Evolutionary conservation across 768 basidiomycete genomes (phyloP), one percentile per base, ranked within the genome.

Genomic region (Naganishia vishniacii): DNA sequence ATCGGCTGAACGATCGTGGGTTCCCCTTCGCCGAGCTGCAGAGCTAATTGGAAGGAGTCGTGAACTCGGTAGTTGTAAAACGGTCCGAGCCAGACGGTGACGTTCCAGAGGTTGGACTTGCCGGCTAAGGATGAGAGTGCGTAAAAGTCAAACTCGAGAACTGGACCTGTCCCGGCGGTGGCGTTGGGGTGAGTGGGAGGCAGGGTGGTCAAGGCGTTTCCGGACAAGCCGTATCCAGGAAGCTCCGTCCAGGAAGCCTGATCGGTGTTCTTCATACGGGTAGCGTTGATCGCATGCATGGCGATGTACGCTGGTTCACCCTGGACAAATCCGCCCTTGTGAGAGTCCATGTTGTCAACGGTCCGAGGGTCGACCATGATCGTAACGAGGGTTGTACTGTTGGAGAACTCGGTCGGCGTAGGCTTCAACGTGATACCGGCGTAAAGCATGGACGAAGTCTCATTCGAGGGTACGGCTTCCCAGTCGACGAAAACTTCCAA

Each of bases 231-330:
- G 59, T 85, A 82, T 0, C 83, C 83, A 1, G 83, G 83, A 4
- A 88, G 73, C 53, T 84, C 81, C 8, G 79, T 81, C 84, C 85
- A 87, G 6, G 80, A 74, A 49, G 85, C 80, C 6, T 81, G 82
- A 42, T 79, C 75, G 5, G 83, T 83, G 5, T 82, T 70, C 1
- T 77, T 78, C 68, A 81, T 83, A 6, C 81, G 78, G 1, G 81
- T 76, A 0, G 82, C 78, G 71, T 87, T 86, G 1, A 80, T 83
- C 40, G 85, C 86, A 69, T 88, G 85, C 29, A 87, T 85, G 0
- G 84, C 83, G 42, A 88, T 79, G 20, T 81, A 83, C 13, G 85
- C 85, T 46, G 83, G 80, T 23, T 81, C 83, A 67, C 87, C 85
- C 26, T 88, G 81, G 67, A 86, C 84, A 3, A 85, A 84, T 70